phyloP scores from a whole-genome alignment of 345 rosid genomes.

The Rhodamnia argentea region DNA sequence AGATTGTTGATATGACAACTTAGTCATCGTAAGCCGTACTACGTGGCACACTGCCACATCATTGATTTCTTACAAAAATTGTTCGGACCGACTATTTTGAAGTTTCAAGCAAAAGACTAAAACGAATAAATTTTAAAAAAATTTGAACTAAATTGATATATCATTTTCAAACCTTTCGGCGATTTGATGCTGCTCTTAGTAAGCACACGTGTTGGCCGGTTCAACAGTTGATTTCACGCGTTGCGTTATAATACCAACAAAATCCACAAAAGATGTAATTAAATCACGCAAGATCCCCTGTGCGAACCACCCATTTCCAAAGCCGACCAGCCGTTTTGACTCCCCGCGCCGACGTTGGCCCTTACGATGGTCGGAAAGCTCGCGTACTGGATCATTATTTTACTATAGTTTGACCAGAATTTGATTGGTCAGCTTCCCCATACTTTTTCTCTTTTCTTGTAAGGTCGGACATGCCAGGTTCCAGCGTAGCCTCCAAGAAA shows the following conservation, averaged over 20 bases:
- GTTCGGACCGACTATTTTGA: too few species aligned
- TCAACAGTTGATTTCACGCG: background rate
- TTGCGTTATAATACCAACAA: background rate
- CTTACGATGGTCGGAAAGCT: background rate
- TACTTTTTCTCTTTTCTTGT: background rate
- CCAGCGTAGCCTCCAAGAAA: background rate
- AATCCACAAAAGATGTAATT: background rate
- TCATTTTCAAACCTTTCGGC: background rate
- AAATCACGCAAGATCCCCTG: background rate
- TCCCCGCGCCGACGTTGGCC: background rate
- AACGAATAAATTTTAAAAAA: too few species aligned
- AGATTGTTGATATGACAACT: too few species aligned
- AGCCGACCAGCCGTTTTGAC: background rate
- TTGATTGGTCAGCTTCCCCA: background rate
- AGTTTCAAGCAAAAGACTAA: too few species aligned
- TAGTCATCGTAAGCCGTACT: too few species aligned
- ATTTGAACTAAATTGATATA: too few species aligned
- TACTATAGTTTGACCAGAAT: background rate
- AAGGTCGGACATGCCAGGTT: background rate
- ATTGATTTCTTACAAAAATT: too few species aligned
- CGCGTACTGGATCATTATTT: background rate
- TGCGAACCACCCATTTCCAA: background rate
- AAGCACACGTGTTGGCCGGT: background rate
- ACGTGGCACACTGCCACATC: too few species aligned
- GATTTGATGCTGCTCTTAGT: background rate